These are phyloP conservation scores for Coprinellus micaceus DNA, from an alignment of 768 basidiomycete species.

Conservation along the genomic window DNA sequence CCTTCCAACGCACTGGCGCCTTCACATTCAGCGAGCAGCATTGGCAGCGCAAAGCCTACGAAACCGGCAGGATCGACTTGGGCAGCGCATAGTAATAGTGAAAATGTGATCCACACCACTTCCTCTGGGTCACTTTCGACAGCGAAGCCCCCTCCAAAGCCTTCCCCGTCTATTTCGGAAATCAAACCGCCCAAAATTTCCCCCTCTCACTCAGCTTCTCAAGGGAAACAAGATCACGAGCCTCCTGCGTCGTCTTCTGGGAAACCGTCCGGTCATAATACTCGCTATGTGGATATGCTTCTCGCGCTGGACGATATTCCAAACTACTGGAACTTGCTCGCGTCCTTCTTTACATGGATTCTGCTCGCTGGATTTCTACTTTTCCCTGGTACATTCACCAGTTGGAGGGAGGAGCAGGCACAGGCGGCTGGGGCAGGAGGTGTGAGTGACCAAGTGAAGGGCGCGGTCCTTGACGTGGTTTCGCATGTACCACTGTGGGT, in stretches of 20 bases:
- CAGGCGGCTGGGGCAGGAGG: constrained; percentile 29
- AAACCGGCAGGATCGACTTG: no score
- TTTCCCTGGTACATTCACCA: constrained; percentile 60
- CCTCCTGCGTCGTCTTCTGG: neutral
- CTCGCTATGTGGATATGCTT: constrained; percentile 59
- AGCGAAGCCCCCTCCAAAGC: neutral
- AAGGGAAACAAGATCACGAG: neutral
- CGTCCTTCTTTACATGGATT: constrained; percentile 61
- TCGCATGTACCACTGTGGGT: constrained; percentile 46
- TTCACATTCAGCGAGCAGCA: no score
- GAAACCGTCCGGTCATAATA: constrained; percentile 20
- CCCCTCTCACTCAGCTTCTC: neutral
- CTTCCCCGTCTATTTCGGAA: neutral
- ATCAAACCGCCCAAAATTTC: neutral
- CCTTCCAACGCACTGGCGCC: no score
- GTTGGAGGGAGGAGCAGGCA: constrained; percentile 32
- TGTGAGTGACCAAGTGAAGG: constrained; percentile 4
- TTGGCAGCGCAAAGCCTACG: no score
- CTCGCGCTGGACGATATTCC: constrained; percentile 58
- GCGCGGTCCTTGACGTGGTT: constrained; percentile 27
- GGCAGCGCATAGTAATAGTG: no score
- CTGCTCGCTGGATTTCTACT: constrained; percentile 59
- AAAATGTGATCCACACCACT: no score
- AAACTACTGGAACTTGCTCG: constrained; percentile 42
- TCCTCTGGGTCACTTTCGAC: no score